phyloP scores from a whole-genome alignment of 345 rosid species.

The Excoecaria agallocha region DNA sequence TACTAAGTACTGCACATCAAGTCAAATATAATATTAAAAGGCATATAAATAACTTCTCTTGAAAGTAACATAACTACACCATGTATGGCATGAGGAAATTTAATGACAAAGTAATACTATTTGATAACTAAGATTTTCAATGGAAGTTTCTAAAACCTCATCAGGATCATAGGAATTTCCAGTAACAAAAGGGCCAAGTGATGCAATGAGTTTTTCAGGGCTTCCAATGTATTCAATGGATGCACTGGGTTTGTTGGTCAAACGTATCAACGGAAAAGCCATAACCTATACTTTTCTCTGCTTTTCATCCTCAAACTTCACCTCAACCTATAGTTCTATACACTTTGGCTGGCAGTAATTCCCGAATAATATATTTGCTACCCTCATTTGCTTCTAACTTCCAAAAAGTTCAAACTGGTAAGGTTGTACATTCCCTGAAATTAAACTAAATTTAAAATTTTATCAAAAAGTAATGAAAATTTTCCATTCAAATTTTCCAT shows the following conservation, averaged over 20 bases:
- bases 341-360: conserved; percentile 96
- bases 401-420: conserved; percentile 83
- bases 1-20: too few species aligned
- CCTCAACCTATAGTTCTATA: conserved; percentile 96
- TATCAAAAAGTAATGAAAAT: conserved; percentile 32
- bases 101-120: conserved; percentile 44
- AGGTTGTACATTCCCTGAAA: conserved; percentile 95
- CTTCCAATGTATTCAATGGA: conserved; percentile 72
- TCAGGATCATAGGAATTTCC: conserved; percentile 85
- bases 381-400: conserved; percentile 69
- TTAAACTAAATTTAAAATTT: conserved; percentile 51
- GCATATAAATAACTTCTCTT: too few species aligned
- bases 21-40: too few species aligned
- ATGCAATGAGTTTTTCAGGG: conserved; percentile 82
- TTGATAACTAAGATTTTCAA: conserved; percentile 64
- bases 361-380: conserved; percentile 84
- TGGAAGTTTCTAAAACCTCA: conserved; percentile 60
- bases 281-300: conserved; percentile 90
- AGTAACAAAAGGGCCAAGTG: conserved; percentile 89
- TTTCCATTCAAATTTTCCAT: not conserved
- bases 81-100: too few species aligned
- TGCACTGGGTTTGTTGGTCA: conserved; percentile 79
- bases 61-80: too few species aligned
- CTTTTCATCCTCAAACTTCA: conserved; percentile 81
- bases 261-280: conserved; percentile 82